Base-by-base conservation (phyloP, 306 rosid species). In the Lithocarpus polystachyus region DNA sequence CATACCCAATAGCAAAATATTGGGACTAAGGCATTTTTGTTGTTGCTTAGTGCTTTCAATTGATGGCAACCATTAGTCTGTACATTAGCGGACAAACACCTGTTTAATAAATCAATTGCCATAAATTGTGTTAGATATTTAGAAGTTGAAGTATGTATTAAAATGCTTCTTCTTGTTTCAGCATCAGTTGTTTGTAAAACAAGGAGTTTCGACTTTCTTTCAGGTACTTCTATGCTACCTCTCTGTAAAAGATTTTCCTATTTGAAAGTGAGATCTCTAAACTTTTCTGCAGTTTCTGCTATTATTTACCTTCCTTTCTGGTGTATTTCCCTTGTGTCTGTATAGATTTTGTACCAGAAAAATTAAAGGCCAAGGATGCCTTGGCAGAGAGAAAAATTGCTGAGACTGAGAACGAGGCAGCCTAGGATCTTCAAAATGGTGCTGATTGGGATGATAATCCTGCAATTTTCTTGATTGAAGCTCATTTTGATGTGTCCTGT, bases 311-410 rank as follows among this genome's bases (percentile, higher is more conserved):
- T 24, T 31, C 57, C 48, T 29, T 26, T 57, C 60, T 83, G 56
- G 71, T 75, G 23, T 60, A 28, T 37, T 5, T 65, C 72, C 55
- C 29, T 75, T 77, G 48, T 78, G 60, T 76, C 73, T 82, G 73
- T 68, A 67, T 69, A 95, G 98, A 93, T 86, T 95, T 88, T 73
- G 97, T 93, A 64, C 99, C 98, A 0, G 92, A 89, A 88, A 89
- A 84, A 81, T 43, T 93, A 80, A 90, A 83, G 81, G 95, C 97
- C 0, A 87, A 82, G 85, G 92, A 92, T 81, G 99, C 98, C 56
- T 68, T 91, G 85, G 86, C 87, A 80, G 92, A 89, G 89, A 89
- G 86, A 85, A 76, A 80, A 70, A 73, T 81, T 69, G 75, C 83
- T 9, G 86, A 84, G 33, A 75, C 79, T 0, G 83, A 84, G 40